A percentile compares a stretch with the other conserved stretches of the same genome.
Conservation (phyloP, 2,329 filamentous ascomycete genomes). For the Periconia digitata region DNA sequence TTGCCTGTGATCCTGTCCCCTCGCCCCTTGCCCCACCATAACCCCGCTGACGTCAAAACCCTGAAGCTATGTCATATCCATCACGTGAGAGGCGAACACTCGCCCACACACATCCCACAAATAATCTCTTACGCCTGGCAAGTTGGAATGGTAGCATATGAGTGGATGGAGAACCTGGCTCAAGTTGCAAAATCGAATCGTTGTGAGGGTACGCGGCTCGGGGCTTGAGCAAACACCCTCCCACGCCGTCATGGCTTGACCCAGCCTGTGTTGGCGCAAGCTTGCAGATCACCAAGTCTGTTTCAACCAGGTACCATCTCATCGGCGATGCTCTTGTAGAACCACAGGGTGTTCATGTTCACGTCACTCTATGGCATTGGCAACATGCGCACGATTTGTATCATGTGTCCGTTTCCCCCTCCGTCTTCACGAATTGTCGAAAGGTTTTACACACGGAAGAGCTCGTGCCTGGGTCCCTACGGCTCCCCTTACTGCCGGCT, state of each 20-base stretch:
- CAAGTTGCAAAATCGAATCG: too few species aligned
- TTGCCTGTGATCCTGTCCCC: not conserved
- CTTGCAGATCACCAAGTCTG: not conserved
- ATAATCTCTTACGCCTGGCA: too few species aligned
- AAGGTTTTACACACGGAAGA: too few species aligned
- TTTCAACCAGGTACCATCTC: not conserved
- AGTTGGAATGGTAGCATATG: too few species aligned
- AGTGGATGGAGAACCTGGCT: too few species aligned
- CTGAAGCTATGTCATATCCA: not conserved
- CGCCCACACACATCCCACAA: not conserved
- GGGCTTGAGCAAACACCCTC: too few species aligned
- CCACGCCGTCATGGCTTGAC: too few species aligned
- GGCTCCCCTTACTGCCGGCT: too few species aligned
- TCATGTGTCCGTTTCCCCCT: too few species aligned
- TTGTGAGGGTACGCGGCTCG: too few species aligned
- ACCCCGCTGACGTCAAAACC: constrained; percentile 3
- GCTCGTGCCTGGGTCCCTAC: too few species aligned
- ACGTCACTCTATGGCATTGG: not conserved
- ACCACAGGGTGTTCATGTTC: not conserved
- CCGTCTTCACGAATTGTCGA: too few species aligned
- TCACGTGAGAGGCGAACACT: not conserved
- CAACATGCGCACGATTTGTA: not conserved
- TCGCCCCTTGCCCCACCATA: not conserved
- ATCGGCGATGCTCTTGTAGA: not conserved
- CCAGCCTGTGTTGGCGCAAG: not conserved